Percentiles rank a stretch among this genome's conserved stretches.
Conservation (phyloP, 2,329 filamentous ascomycete species). For the Xylariaceae sp. region DNA sequence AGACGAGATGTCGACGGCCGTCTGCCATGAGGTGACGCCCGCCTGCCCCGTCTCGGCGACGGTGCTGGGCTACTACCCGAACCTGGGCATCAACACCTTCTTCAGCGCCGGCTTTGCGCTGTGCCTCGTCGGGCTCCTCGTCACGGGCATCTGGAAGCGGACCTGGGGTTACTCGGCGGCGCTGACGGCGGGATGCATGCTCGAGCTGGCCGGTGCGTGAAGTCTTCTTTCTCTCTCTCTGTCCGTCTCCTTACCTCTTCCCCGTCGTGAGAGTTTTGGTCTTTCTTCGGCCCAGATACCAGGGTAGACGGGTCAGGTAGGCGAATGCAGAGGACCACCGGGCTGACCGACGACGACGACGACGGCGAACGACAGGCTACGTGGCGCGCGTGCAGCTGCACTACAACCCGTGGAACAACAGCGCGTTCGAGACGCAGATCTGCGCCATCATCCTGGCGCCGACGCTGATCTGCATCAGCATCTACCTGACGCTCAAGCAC, state of each 20-base stretch:
- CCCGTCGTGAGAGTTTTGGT: too few relatives aligned
- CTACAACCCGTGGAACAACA: slow-evolving; percentile 45
- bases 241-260: too few relatives aligned
- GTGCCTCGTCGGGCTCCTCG: slow-evolving; percentile 32
- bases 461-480: slow-evolving; percentile 52
- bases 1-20: slow-evolving; percentile 17
- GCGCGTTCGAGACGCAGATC: slow-evolving; percentile 52
- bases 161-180: slow-evolving; percentile 49
- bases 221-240: too few relatives aligned
- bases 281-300: too few relatives aligned
- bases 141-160: slow-evolving; percentile 38
- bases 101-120: slow-evolving; percentile 43
- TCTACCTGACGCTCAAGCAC: slow-evolving; percentile 59
- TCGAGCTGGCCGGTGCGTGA: slow-evolving; percentile 42
- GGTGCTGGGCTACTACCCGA: slow-evolving; percentile 50
- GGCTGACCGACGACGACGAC: neutral
- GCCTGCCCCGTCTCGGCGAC: slow-evolving; percentile 44
- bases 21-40: slow-evolving; percentile 31
- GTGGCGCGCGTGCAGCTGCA: slow-evolving; percentile 42
- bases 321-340: neutral
- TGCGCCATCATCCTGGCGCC: slow-evolving; percentile 52
- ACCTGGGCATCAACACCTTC: slow-evolving; percentile 47
- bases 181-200: slow-evolving; percentile 39
- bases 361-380: slow-evolving; percentile 35
- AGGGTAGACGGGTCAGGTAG: too few relatives aligned